These are phyloP conservation scores for Ceriops decandra DNA, from an alignment of 345 rosid genomes.

Conservation along the genomic window DNA sequence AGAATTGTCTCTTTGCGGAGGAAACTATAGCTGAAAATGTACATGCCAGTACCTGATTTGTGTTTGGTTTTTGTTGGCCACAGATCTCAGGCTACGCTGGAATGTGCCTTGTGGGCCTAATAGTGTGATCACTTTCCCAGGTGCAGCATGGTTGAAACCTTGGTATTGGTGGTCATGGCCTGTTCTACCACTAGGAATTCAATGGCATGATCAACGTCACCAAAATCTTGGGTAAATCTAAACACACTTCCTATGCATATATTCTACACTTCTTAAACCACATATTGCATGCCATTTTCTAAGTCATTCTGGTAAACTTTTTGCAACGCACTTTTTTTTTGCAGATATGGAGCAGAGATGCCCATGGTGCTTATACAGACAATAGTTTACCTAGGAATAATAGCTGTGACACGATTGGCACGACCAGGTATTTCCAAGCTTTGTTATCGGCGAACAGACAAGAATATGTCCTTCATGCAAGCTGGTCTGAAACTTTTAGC, in stretches of 20 bases:
- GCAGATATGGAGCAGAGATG: constrained; percentile 71
- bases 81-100: constrained; percentile 88
- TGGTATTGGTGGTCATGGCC: constrained; percentile 99
- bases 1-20: neutral
- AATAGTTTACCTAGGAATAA: constrained; percentile 55
- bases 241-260: neutral
- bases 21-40: neutral
- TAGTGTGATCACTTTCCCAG: constrained; percentile 91
- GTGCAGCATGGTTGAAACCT: constrained; percentile 94
- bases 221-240: constrained; percentile 58
- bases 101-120: constrained; percentile 92
- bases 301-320: neutral
- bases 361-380: constrained; percentile 62
- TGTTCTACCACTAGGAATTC: constrained; percentile 75
- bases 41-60: neutral
- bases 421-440: constrained; percentile 71
- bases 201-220: constrained; percentile 80
- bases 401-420: constrained; percentile 57
- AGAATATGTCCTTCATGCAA: constrained; percentile 50
- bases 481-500: constrained; percentile 51
- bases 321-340: neutral
- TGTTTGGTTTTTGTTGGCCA: neutral
- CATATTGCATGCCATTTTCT: neutral
- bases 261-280: neutral
- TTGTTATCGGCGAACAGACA: constrained; percentile 66